Evolutionary conservation across 2,329 filamentous ascomycete species (phyloP).

Genomic region (Fusarium sp.): DNA sequence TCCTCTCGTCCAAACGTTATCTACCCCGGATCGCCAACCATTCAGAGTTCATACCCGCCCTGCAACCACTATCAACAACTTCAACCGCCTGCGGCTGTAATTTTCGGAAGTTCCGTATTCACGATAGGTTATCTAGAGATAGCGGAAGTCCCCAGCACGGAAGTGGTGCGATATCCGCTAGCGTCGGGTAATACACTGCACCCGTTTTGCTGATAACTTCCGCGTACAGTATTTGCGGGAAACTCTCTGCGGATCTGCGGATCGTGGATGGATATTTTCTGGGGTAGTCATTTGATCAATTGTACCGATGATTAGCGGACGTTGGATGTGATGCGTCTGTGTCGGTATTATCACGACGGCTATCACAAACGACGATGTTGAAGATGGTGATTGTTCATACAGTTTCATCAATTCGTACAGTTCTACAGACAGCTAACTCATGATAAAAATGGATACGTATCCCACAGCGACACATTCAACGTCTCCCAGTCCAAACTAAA

Average conservation of each 20-base stretch:
- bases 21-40: background rate
- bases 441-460: constrained; percentile 37
- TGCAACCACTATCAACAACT: background rate
- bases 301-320: background rate
- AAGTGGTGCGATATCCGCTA: constrained; percentile 23
- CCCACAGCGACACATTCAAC: constrained; percentile 40
- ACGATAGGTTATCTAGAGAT: constrained; percentile 11
- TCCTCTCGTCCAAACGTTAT: background rate
- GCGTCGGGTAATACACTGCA: constrained; percentile 32
- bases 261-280: background rate
- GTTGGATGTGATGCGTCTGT: background rate
- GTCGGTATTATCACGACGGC: too few species aligned
- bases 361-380: background rate
- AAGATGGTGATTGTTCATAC: background rate
- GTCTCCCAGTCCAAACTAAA: constrained; percentile 39
- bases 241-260: background rate
- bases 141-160: constrained; percentile 6
- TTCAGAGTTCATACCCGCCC: constrained; percentile 14
- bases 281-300: background rate
- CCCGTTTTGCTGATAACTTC: background rate
- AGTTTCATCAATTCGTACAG: background rate
- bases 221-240: background rate
- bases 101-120: constrained; percentile 13
- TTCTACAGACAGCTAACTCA: background rate
- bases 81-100: constrained; percentile 15